A percentile compares a stretch with the other conserved stretches of the same genome.
These are phyloP conservation scores for Cicer bijugum DNA, from an alignment of 306 rosid species.

Conservation along the genomic window DNA sequence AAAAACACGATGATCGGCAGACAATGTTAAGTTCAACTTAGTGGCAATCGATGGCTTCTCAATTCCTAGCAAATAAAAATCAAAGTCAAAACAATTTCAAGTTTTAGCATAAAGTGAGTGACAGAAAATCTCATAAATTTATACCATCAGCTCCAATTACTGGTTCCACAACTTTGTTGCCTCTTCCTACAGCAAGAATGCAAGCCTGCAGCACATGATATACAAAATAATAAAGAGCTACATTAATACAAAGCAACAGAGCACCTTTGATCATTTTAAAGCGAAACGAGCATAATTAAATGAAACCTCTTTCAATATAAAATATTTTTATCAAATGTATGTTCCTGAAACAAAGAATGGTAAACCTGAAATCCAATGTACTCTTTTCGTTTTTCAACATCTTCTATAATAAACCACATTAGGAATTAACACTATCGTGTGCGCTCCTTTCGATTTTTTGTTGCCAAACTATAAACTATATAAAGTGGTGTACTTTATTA, in stretches of 20 bases:
- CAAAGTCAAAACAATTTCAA: constrained; percentile 42
- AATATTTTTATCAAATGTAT: constrained; percentile 6
- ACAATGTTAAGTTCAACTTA: constrained; percentile 81
- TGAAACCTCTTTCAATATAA: constrained; percentile 9
- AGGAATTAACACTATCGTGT: neutral
- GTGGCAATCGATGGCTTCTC: constrained; percentile 77
- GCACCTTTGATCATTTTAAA: neutral
- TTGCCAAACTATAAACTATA: too few species aligned
- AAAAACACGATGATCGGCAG: constrained; percentile 93
- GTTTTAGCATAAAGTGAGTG: constrained; percentile 23
- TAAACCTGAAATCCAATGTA: constrained; percentile 22
- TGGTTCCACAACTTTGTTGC: constrained; percentile 88
- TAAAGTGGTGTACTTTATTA: too few species aligned
- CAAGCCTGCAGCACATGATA: constrained; percentile 73
- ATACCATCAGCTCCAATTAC: constrained; percentile 81
- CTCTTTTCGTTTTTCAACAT: neutral
- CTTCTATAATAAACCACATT: neutral
- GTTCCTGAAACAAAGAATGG: constrained; percentile 25
- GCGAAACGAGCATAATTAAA: constrained; percentile 29
- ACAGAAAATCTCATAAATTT: constrained; percentile 38
- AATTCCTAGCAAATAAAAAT: constrained; percentile 57
- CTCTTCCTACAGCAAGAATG: constrained; percentile 97
- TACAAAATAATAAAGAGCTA: neutral
- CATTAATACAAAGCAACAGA: constrained; percentile 9
- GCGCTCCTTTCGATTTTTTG: too few species aligned